Evolutionary conservation across 805 yeast species (phyloP).

Genomic region (Suhomyces emberorum): DNA sequence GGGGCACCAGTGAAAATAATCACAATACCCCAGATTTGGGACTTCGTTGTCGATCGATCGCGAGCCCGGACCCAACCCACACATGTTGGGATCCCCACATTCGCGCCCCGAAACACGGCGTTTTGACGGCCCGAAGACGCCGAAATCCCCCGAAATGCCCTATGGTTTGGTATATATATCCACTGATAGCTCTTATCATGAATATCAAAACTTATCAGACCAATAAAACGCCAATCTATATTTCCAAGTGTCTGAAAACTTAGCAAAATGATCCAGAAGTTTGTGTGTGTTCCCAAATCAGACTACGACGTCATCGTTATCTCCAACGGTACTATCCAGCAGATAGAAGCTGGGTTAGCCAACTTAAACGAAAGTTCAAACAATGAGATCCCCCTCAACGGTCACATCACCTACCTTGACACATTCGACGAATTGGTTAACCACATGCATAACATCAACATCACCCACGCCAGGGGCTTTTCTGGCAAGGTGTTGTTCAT

Average conservation of each 20-base stretch:
- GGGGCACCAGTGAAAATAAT: no score
- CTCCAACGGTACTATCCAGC: slow-evolving; percentile 31
- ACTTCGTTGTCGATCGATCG: no score
- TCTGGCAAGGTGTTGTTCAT: slow-evolving; percentile 33
- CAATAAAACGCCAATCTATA: slow-evolving; percentile 12
- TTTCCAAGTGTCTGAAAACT: slow-evolving; percentile 2
- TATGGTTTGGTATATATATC: slow-evolving; percentile 1
- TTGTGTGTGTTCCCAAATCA: slow-evolving; percentile 28
- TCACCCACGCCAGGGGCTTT: slow-evolving; percentile 10
- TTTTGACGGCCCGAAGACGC: slow-evolving; percentile 2
- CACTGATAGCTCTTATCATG: no score
- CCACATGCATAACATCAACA: slow-evolving; percentile 12
- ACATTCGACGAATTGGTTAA: slow-evolving; percentile 18
- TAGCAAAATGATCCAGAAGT: slow-evolving; percentile 39
- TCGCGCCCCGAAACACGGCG: slow-evolving; percentile 1
- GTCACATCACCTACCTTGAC: slow-evolving; percentile 25
- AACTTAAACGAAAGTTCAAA: slow-evolving; percentile 21
- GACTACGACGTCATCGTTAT: slow-evolving; percentile 34
- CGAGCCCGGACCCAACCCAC: neutral
- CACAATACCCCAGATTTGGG: no score
- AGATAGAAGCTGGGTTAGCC: slow-evolving; percentile 21
- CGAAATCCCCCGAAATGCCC: slow-evolving; percentile 2
- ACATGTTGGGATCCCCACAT: neutral
- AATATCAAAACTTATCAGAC: slow-evolving; percentile 21
- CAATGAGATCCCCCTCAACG: slow-evolving; percentile 20